Conservation (phyloP, 805 yeast genomes). For the Candida ulmi region DNA sequence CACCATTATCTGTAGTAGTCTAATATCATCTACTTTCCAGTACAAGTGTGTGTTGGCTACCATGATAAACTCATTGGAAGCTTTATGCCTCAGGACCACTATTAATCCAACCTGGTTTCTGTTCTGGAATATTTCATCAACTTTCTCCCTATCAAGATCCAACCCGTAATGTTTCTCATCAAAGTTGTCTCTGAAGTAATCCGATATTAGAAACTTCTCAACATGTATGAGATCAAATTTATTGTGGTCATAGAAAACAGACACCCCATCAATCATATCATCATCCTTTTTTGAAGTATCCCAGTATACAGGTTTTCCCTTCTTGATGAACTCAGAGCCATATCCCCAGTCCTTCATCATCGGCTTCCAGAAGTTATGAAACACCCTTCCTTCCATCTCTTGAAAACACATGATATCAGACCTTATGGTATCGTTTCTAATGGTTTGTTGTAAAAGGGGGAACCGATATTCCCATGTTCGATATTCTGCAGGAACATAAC, state of each 20-base stretch:
- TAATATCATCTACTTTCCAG: constrained; percentile 55
- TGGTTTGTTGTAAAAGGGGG: constrained; percentile 32
- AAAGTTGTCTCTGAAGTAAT: constrained; percentile 10
- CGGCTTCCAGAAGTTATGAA: constrained; percentile 33
- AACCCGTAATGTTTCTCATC: constrained; percentile 6
- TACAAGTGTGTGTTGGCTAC: constrained; percentile 58
- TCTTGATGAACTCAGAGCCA: constrained; percentile 41
- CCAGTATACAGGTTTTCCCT: constrained; percentile 53
- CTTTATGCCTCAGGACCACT: constrained; percentile 40
- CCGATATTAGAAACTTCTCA: constrained; percentile 26
- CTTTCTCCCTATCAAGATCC: not conserved
- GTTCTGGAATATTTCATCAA: constrained; percentile 20
- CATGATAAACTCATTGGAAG: constrained; percentile 34
- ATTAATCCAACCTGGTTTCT: constrained; percentile 45
- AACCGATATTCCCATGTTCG: constrained; percentile 47
- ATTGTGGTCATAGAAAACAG: constrained; percentile 43
- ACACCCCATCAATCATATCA: constrained; percentile 50
- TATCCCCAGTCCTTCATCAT: constrained; percentile 31
- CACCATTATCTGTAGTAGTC: constrained; percentile 46
- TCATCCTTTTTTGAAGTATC: constrained; percentile 31
- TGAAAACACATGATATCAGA: constrained; percentile 59
- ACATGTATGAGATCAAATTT: constrained; percentile 38
- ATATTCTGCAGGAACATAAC: constrained; percentile 40
- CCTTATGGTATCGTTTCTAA: constrained; percentile 26
- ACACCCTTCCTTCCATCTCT: constrained; percentile 43